Base-by-base conservation (phyloP, 495 filamentous ascomycete species). In the Astrocystis sublimbata region DNA sequence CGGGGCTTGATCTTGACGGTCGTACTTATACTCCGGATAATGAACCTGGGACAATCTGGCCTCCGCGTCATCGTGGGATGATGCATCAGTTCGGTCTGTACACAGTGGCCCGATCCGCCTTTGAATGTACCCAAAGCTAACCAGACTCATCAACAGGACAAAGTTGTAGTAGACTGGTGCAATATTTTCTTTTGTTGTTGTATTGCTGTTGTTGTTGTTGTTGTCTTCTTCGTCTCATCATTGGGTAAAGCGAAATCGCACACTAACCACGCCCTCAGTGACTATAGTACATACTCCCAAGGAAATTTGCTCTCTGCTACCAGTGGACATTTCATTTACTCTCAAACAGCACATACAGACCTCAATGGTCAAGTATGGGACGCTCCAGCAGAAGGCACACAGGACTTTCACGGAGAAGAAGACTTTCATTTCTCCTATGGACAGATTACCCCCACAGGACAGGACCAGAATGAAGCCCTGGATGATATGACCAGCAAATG, bases 331-430 rank as follows among this genome's bases (percentile, higher is more conserved):
- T 80, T 80, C 79, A 75, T 76, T 81, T 76, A 73, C 71, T 79
- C 76, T 77, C 79, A 82, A 56, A 79, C 79, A 75, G 78, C 74
- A 80, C 79, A 78, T 75, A 69, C 76, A 68, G 78, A 79, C 76
- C 77, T 78, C 21, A 65, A 66, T 60, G 73, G 79, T 77, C 74
- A 78, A 72, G 73, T 77, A 68, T 82, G 79, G 79, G 79, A 80
- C 57, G 58, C 79, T 69, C 73, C 78, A 75, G 72, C 71, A 70
- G 79, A 81, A 79, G 79, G 78, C 63, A 68, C 78, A 79, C 79
- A 82, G 78, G 80, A 79, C 78, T 81, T 80, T 65, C 75, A 75
- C 63, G 78, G 76, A 73, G 76, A 82, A 40, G 79, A 79, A 72
- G 79, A 82, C 57, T 81, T 72, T 66, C 67, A 76, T 65, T 71